Conservation (phyloP, 1,284 basidiomycete genomes). For the Rhizoctonia solani region DNA sequence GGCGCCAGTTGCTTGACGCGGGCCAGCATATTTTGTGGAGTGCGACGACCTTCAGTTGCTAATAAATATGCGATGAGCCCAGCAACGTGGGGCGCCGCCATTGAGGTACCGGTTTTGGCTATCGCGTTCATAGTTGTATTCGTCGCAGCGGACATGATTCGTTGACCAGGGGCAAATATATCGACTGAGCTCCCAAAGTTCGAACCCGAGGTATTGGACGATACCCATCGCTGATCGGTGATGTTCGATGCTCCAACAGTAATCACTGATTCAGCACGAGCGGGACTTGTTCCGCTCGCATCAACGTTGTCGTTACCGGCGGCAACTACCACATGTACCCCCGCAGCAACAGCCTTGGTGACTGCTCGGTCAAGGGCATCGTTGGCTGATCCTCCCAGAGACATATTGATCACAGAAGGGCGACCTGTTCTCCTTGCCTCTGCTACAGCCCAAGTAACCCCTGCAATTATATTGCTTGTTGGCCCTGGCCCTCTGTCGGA, state of each 20-base stretch:
- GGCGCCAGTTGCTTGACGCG: constrained; percentile 10
- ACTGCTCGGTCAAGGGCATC: constrained; percentile 60
- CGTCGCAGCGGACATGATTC: constrained; percentile 45
- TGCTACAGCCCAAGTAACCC: constrained; percentile 59
- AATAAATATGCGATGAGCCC: constrained; percentile 30
- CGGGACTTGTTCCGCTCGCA: constrained; percentile 47
- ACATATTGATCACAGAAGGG: constrained; percentile 60
- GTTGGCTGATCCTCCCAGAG: constrained; percentile 60
- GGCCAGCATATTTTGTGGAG: constrained; percentile 5
- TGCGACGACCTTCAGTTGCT: not conserved
- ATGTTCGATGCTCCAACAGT: constrained; percentile 46
- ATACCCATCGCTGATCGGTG: constrained; percentile 55
- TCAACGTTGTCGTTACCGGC: constrained; percentile 61
- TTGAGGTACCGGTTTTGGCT: constrained; percentile 40
- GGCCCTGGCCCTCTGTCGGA: constrained; percentile 56
- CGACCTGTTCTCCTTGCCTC: constrained; percentile 49
- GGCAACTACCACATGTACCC: constrained; percentile 58
- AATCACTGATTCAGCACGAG: constrained; percentile 51
- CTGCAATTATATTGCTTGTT: constrained; percentile 60
- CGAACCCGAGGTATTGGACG: constrained; percentile 53
- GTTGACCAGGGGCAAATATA: constrained; percentile 58
- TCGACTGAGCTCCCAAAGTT: constrained; percentile 55
- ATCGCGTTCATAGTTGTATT: too few species aligned
- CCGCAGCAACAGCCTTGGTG: constrained; percentile 55
- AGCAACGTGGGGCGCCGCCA: constrained; percentile 34